Conservation (phyloP, 192 early-diverging fungal species). For the Gamsiella multidivaricata region DNA sequence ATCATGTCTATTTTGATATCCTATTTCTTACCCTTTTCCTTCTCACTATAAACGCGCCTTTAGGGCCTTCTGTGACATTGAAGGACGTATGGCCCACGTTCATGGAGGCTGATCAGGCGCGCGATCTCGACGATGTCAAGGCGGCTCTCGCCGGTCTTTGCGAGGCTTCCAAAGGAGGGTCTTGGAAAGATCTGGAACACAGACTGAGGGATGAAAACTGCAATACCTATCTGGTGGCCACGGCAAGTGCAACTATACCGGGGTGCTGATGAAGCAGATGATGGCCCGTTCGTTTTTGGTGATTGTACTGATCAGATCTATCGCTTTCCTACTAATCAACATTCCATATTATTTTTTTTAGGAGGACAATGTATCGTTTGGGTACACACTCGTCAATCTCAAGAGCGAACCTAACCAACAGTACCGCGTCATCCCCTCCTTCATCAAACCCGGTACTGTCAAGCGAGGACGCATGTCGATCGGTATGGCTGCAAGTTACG, state of each 20-base stretch:
- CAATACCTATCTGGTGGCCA: conserved; percentile 40
- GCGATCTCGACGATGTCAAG: conserved; percentile 46
- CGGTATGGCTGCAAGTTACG: conserved; percentile 29
- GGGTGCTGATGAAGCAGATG: no score
- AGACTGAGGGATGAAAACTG: conserved; percentile 37
- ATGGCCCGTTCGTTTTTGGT: no score
- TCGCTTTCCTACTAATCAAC: not conserved
- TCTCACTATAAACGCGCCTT: not conserved
- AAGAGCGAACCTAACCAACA: conserved; percentile 19
- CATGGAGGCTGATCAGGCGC: conserved; percentile 23
- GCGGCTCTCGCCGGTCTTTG: conserved; percentile 19
- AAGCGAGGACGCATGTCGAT: conserved; percentile 40
- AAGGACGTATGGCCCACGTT: conserved; percentile 37
- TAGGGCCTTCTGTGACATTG: not conserved
- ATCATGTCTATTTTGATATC: no score
- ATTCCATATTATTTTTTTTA: not conserved
- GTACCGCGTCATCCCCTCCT: conserved; percentile 36
- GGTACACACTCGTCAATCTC: conserved; percentile 49
- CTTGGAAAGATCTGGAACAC: conserved; percentile 29
- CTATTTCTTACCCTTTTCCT: not conserved
- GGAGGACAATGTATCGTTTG: conserved; percentile 33
- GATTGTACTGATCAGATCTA: no score
- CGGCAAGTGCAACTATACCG: no score
- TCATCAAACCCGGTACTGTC: conserved; percentile 38
- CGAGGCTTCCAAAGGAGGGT: conserved; percentile 4